phyloP scores from a whole-genome alignment of 108 stramenopile species.

The Aurantiochytrium sp. region DNA sequence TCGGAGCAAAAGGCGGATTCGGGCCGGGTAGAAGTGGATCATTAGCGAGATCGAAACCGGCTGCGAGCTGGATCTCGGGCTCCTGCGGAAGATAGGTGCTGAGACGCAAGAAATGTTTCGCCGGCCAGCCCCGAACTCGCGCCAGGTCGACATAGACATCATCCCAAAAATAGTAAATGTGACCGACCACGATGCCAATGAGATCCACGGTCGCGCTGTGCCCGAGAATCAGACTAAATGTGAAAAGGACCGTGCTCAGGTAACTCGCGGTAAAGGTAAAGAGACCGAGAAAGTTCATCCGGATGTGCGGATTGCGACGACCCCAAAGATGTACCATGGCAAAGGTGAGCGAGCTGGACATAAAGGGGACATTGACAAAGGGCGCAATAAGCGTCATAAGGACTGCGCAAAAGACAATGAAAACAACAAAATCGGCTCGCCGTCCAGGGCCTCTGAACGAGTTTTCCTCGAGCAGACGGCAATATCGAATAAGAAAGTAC shows the following conservation, averaged over 20 bases:
- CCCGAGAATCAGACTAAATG: conserved; percentile 72
- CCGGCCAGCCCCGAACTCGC: conserved; percentile 73
- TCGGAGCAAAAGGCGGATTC: background rate
- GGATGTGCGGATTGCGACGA: conserved; percentile 48
- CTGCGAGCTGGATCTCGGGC: background rate
- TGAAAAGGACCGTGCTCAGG: conserved; percentile 90
- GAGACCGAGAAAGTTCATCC: conserved; percentile 84
- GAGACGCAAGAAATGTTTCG: conserved; percentile 5
- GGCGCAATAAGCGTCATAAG: conserved; percentile 71
- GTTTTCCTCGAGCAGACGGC: conserved; percentile 86
- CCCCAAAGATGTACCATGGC: conserved; percentile 98
- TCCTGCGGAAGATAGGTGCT: conserved; percentile 18
- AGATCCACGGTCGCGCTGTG: conserved; percentile 68
- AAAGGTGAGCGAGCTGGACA: conserved; percentile 85
- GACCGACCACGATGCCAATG: conserved; percentile 91
- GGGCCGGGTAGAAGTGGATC: background rate
- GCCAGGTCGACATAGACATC: conserved; percentile 89
- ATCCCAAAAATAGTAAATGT: conserved; percentile 91
- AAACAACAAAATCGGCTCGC: conserved; percentile 78
- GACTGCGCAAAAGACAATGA: conserved; percentile 75
- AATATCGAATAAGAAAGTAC: conserved; percentile 92
- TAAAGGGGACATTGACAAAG: conserved; percentile 70
- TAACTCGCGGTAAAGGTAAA: conserved; percentile 89
- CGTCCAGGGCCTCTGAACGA: conserved; percentile 74
- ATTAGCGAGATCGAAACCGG: background rate